These are phyloP conservation scores for Galerina marginata DNA, from an alignment of 768 basidiomycete genomes.

Conservation along the genomic window DNA sequence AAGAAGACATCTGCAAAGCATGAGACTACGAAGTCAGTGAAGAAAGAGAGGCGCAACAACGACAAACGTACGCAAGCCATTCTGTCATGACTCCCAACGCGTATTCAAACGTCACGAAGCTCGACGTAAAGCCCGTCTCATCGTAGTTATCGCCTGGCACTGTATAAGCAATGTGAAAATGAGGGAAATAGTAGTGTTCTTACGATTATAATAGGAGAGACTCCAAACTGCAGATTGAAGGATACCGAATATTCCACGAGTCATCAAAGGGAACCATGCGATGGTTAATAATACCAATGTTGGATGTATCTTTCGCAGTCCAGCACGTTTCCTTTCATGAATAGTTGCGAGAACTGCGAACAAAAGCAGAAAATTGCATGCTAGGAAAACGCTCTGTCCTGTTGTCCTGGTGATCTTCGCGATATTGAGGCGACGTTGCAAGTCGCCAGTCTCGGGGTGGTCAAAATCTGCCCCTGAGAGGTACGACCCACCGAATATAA, in stretches of 20 bases:
- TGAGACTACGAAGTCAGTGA: background rate
- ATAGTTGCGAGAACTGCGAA: slow-evolving; percentile 33
- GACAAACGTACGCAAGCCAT: slow-evolving; percentile 21
- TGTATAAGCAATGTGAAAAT: background rate
- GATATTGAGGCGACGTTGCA: slow-evolving; percentile 16
- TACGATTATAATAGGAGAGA: slow-evolving; percentile 27
- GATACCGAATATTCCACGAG: slow-evolving; percentile 39
- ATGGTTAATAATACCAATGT: slow-evolving; percentile 33
- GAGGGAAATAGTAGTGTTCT: background rate
- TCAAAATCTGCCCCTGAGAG: slow-evolving; percentile 30
- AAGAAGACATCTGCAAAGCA: slow-evolving; percentile 18
- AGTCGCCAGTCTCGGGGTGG: slow-evolving; percentile 11
- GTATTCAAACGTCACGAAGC: slow-evolving; percentile 25
- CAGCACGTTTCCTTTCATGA: slow-evolving; percentile 22
- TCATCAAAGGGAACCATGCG: slow-evolving; percentile 37
- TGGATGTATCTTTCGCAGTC: slow-evolving; percentile 26
- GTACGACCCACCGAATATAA: slow-evolving; percentile 36
- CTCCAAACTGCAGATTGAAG: slow-evolving; percentile 23
- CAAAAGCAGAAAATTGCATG: slow-evolving; percentile 30
- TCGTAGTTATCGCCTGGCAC: slow-evolving; percentile 22
- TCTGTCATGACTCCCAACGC: slow-evolving; percentile 25
- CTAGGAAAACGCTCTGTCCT: slow-evolving; percentile 39
- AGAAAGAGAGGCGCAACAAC: background rate
- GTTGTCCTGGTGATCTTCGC: slow-evolving; percentile 35
- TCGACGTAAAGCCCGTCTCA: slow-evolving; percentile 17